Evolutionary conservation across 2,329 filamentous ascomycete species (phyloP), one percentile per base, ranked within the genome.

Genomic region (Tolypocladium nubicola): DNA sequence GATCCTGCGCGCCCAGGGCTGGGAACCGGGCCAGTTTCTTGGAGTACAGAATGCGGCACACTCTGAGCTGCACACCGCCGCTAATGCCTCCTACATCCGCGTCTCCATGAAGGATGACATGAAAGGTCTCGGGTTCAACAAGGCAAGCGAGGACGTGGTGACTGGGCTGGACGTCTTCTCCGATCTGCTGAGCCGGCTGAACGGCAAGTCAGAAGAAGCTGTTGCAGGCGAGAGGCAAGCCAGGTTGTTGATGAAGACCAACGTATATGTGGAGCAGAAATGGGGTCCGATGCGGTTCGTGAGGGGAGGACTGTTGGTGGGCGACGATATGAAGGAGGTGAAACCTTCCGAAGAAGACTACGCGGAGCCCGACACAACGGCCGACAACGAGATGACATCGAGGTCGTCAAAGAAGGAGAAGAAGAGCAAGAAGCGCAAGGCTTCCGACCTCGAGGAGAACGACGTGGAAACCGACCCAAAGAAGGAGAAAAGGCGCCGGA

Each of bases 91-190:
- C 3, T 89, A 95, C 69, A 94, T 97, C 65, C 86, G 88, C 59
- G 89, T 96, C 43, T 75, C 85, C 37, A 74, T 97, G 61, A 96
- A 96, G 68, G 92, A 97, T 68, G 91, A 97, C 70, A 95, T 87
- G 65, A 82, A 96, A 49, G 94, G 94, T 3, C 77, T 99, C 49
- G 94, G 94, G 37, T 94, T 92, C 62, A 87, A 87, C 70, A 79
- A 84, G 61, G 87, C 86, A 56, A 85, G 84, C 65, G 85, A 87
- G 62, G 86, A 90, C 62, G 83, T 89, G 67, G 84, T 90, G 61
- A 95, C 93, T 26, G 94, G 93, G 0, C 79, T 97, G 41, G 89
- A 92, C 68, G 88, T 87, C 21, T 90, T 97, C 64, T 89, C 92
- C 67, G 89, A 90, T 61, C 76, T 99, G 5, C 76, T 99, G 23